phyloP scores from a whole-genome alignment of 768 basidiomycete species.

The Chiua virens region DNA sequence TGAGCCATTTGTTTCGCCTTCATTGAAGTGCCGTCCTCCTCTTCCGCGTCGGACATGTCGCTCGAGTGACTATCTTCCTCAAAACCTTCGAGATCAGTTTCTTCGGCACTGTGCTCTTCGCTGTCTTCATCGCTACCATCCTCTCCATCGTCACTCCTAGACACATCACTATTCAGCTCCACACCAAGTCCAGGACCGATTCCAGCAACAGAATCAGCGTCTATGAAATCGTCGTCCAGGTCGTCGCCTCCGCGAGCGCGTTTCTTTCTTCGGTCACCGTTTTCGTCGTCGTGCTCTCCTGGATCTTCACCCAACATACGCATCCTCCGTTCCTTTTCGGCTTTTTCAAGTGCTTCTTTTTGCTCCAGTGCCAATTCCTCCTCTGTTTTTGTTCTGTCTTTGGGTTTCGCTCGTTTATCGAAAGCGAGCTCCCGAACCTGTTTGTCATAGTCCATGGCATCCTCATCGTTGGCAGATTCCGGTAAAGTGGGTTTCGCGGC shows the following conservation, averaged over 20 bases:
- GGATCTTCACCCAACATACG: conserved; percentile 86
- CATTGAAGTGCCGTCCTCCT: conserved; percentile 43
- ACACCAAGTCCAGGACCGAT: conserved; percentile 35
- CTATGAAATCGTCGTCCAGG: conserved; percentile 80
- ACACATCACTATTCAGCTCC: conserved; percentile 42
- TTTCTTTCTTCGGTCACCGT: conserved; percentile 44
- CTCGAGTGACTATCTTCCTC: conserved; percentile 36
- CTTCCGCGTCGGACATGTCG: conserved; percentile 36
- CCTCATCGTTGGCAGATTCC: conserved; percentile 8
- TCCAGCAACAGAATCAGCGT: conserved; percentile 36
- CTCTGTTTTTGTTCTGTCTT: conserved; percentile 94
- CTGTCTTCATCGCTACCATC: conserved; percentile 37
- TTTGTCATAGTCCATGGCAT: conserved; percentile 79
- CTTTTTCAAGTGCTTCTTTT: conserved; percentile 82
- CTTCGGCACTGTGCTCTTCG: conserved; percentile 29
- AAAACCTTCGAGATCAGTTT: conserved; percentile 33
- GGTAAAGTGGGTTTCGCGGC: not conserved
- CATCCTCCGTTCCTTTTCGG: conserved; percentile 71
- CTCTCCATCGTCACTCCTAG: conserved; percentile 34
- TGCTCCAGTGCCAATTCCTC: conserved; percentile 90
- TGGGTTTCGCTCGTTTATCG: conserved; percentile 90
- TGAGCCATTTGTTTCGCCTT: conserved; percentile 32
- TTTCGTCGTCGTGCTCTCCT: conserved; percentile 63
- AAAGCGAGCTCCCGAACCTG: conserved; percentile 91
- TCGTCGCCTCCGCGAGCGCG: conserved; percentile 78